Evolutionary conservation across 2,329 filamentous ascomycete genomes (phyloP).

Genomic region (Trichoderma koningii): DNA sequence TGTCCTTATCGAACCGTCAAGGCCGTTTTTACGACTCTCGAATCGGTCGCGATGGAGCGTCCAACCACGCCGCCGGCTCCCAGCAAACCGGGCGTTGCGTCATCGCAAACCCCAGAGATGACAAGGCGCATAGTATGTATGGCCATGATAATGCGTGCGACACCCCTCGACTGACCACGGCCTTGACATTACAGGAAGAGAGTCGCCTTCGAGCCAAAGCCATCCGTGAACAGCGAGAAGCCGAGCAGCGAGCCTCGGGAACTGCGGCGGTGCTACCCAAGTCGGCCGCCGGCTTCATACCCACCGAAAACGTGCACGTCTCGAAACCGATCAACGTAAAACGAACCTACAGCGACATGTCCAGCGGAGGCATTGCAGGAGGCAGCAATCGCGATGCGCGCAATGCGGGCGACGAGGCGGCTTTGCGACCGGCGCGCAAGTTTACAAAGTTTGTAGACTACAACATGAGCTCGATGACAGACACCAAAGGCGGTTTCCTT

Average conservation of each 20-base stretch:
- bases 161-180: neutral
- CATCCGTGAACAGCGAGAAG: constrained; percentile 71
- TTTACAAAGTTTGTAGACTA: constrained; percentile 96
- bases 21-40: neutral
- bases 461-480: constrained; percentile 96
- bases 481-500: constrained; percentile 95
- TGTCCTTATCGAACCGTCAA: too few species aligned
- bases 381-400: constrained; percentile 71
- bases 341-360: constrained; percentile 67
- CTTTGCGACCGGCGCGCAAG: constrained; percentile 76
- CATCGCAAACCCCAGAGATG: constrained; percentile 57
- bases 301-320: constrained; percentile 64
- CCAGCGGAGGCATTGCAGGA: constrained; percentile 47
- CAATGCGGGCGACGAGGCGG: constrained; percentile 48
- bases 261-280: constrained; percentile 46
- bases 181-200: constrained; percentile 65
- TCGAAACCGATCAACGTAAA: constrained; percentile 58
- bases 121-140: constrained; percentile 56
- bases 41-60: constrained; percentile 47
- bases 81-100: constrained; percentile 39
- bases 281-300: constrained; percentile 69
- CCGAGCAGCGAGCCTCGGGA: constrained; percentile 55
- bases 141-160: neutral
- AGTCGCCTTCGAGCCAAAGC: constrained; percentile 88
- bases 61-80: constrained; percentile 49